Evolutionary conservation across 2,329 filamentous ascomycete genomes (phyloP).

Genomic region (Blastomyces parvus): DNA sequence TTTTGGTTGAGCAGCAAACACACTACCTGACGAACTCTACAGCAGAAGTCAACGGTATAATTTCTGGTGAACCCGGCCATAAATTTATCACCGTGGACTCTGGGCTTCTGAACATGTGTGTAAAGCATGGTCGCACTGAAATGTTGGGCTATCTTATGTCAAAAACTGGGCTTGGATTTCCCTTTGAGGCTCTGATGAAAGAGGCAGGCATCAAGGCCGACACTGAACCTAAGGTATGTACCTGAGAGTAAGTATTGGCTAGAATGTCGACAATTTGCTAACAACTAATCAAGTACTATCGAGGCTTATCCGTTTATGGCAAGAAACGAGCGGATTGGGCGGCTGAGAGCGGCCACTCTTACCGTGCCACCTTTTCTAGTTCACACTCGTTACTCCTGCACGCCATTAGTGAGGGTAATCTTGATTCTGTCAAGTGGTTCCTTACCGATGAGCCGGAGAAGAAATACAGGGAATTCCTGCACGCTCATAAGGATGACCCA

Average conservation of each 20-base stretch:
- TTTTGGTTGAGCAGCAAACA: slow-evolving; percentile 45
- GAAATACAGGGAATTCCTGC: slow-evolving; percentile 60
- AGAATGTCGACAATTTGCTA: slow-evolving; percentile 7
- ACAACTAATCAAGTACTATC: slow-evolving; percentile 51
- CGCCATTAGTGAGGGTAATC: slow-evolving; percentile 36
- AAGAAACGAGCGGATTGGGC: slow-evolving; percentile 65
- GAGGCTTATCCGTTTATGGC: slow-evolving; percentile 63
- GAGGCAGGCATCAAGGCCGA: slow-evolving; percentile 53
- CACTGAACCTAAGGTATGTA: slow-evolving; percentile 34
- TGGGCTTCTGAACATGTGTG: slow-evolving; percentile 26
- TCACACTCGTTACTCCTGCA: slow-evolving; percentile 25
- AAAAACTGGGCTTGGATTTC: slow-evolving; percentile 55
- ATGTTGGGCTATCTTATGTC: slow-evolving; percentile 47
- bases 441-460: slow-evolving; percentile 59
- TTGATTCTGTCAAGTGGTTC: slow-evolving; percentile 70
- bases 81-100: slow-evolving; percentile 19
- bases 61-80: background rate
- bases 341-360: slow-evolving; percentile 38
- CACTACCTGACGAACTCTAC: slow-evolving; percentile 32
- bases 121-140: slow-evolving; percentile 39
- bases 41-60: slow-evolving; percentile 20
- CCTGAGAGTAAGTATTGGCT: background rate
- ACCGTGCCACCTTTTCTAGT: background rate
- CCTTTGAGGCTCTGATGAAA: slow-evolving; percentile 56
- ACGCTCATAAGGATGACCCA: slow-evolving; percentile 51